These are phyloP conservation scores for Meyerozyma smithsonii DNA, from an alignment of 1,139 yeast species.

Conservation along the genomic window DNA sequence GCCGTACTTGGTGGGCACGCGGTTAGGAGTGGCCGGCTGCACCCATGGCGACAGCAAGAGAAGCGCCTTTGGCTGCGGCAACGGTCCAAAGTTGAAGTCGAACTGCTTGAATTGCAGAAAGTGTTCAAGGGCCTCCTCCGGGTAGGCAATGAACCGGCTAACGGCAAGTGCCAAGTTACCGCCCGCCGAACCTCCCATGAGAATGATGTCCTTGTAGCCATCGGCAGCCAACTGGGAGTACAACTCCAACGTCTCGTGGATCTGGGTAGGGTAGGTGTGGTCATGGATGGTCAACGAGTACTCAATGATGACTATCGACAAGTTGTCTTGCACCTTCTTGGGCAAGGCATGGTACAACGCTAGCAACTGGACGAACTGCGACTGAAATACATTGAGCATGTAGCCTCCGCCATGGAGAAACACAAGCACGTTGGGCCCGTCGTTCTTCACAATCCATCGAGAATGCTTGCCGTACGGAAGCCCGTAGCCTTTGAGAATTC, in stretches of 20 bases:
- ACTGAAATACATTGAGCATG: conserved; percentile 23
- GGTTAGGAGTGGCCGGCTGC: conserved; percentile 21
- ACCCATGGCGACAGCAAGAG: conserved; percentile 44
- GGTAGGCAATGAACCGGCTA: conserved; percentile 29
- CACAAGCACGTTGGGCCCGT: conserved; percentile 5
- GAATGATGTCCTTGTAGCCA: conserved; percentile 28
- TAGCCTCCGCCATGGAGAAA: conserved; percentile 44
- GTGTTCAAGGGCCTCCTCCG: conserved; percentile 22
- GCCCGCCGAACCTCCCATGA: conserved; percentile 48
- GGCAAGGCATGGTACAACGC: conserved; percentile 22
- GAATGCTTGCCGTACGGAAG: conserved; percentile 10
- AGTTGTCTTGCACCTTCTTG: conserved; percentile 13
- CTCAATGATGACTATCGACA: conserved; percentile 32
- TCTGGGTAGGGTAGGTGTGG: conserved; percentile 34
- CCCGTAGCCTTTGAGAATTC: conserved; percentile 9
- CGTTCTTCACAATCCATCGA: conserved; percentile 14
- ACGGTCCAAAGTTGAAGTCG: conserved; percentile 14
- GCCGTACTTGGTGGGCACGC: conserved; percentile 18
- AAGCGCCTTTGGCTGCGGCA: conserved; percentile 27
- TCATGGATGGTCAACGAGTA: conserved; percentile 31
- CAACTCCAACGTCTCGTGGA: conserved; percentile 27
- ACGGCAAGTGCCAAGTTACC: conserved; percentile 34
- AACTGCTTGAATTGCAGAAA: conserved; percentile 18
- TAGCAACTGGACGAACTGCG: conserved; percentile 23
- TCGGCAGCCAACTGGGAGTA: conserved; percentile 23